Conservation (phyloP, 306 rosid species). For the Geum urbanum region DNA sequence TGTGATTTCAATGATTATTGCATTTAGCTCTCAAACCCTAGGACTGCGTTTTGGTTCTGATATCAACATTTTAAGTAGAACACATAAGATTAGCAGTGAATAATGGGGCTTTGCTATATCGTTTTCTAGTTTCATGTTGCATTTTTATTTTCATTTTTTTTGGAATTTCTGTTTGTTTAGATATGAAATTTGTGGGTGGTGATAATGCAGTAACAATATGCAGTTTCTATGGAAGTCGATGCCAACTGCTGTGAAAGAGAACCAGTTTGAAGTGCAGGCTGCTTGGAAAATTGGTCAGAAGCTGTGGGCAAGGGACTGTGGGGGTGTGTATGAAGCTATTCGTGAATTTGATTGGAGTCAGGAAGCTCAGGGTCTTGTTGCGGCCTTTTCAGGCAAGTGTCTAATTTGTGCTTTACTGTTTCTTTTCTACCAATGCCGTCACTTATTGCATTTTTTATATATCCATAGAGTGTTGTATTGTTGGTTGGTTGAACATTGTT, state of each 20-base stretch:
- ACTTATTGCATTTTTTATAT: neutral
- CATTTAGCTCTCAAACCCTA: neutral
- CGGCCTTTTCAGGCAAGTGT: conserved; percentile 81
- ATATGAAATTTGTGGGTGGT: conserved; percentile 25
- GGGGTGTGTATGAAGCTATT: conserved; percentile 68
- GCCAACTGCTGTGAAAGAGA: conserved; percentile 60
- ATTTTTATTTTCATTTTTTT: neutral
- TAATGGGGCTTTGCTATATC: neutral
- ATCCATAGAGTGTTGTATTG: no score
- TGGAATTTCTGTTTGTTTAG: conserved; percentile 1
- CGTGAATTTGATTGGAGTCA: conserved; percentile 71
- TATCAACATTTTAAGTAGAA: no score
- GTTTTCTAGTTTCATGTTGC: neutral
- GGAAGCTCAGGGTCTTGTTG: conserved; percentile 56
- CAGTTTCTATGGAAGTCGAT: conserved; percentile 90
- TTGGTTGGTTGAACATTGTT: no score
- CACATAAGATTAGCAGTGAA: neutral
- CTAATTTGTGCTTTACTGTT: neutral
- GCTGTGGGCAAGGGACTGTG: conserved; percentile 68
- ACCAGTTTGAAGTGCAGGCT: conserved; percentile 62
- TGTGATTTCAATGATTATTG: neutral
- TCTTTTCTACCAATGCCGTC: neutral
- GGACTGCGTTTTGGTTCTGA: neutral
- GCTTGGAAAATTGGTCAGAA: conserved; percentile 78
- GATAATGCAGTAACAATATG: conserved; percentile 72